Evolutionary conservation across 139 green algal genomes (phyloP).

Genomic region (Picochlorum sp.): DNA sequence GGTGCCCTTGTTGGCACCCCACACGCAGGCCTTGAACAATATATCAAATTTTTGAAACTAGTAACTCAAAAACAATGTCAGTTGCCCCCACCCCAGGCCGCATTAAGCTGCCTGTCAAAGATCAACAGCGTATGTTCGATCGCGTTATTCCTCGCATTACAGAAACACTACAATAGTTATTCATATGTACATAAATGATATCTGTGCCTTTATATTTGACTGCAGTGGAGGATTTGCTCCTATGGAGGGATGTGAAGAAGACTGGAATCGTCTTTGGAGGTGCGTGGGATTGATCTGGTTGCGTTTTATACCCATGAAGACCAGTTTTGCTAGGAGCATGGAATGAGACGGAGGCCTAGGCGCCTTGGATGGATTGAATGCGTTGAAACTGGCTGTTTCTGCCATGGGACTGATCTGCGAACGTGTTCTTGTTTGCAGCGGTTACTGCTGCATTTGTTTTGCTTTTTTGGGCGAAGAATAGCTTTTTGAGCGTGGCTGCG

Average conservation of each 20-base stretch:
- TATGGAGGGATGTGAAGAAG: constrained; percentile 42
- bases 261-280: constrained; percentile 29
- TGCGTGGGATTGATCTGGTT: not conserved
- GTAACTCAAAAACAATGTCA: not conserved
- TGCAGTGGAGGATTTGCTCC: constrained; percentile 44
- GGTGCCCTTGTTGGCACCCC: no score
- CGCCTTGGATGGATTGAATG: no score
- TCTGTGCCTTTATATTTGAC: not conserved
- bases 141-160: not conserved
- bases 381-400: not conserved
- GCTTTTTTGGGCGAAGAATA: constrained; percentile 21
- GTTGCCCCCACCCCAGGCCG: not conserved
- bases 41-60: not conserved
- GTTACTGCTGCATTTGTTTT: constrained; percentile 34
- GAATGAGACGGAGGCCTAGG: no score
- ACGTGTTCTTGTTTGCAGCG: constrained; percentile 1
- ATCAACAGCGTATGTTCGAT: not conserved
- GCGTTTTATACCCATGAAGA: no score
- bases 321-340: no score
- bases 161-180: no score
- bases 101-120: constrained; percentile 14
- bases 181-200: no score
- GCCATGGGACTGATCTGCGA: not conserved
- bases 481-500: constrained; percentile 17
- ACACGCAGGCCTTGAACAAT: no score